A percentile compares a stretch with the other conserved stretches of the same genome.
Evolutionary conservation across 805 yeast genomes (phyloP).

Genomic region (Lipomyces yamanashiensis): DNA sequence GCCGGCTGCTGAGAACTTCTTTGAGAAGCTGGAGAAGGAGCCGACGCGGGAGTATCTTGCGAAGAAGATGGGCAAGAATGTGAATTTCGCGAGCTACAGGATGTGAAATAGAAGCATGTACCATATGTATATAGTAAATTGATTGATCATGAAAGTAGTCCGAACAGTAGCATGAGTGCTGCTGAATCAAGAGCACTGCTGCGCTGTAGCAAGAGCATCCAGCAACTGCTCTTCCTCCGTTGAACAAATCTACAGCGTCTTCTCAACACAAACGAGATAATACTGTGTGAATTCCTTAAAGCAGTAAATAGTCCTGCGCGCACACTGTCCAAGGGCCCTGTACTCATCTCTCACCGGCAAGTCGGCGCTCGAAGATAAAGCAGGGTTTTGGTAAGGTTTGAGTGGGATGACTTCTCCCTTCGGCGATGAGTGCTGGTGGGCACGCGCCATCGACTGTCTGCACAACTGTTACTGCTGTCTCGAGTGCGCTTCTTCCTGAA

Average conservation of each 20-base stretch:
- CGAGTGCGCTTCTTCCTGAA: background rate
- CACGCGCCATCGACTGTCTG: too few species aligned
- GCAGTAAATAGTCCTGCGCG: background rate
- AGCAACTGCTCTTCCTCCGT: background rate
- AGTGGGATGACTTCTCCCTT: background rate
- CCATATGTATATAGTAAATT: background rate
- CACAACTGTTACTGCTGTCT: too few species aligned
- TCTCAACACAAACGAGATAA: too few species aligned
- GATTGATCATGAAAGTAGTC: background rate
- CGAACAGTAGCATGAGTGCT: background rate
- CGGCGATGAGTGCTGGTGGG: background rate
- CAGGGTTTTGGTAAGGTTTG: background rate
- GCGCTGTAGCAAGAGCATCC: background rate
- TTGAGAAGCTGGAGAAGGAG: slow-evolving; percentile 56
- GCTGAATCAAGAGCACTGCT: background rate
- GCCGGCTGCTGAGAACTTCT: slow-evolving; percentile 54
- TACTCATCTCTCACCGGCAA: too few species aligned
- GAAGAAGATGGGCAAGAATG: slow-evolving; percentile 52
- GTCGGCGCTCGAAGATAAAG: background rate
- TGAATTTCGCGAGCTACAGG: slow-evolving; percentile 19
- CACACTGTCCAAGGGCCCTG: background rate
- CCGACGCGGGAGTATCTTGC: slow-evolving; percentile 72
- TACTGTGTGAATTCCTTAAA: too few species aligned
- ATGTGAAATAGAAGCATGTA: slow-evolving; percentile 8
- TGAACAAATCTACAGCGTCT: too few species aligned